These are phyloP conservation scores for Arthrobotrys conoides DNA, from an alignment of 2,329 filamentous ascomycete genomes.

Conservation along the genomic window DNA sequence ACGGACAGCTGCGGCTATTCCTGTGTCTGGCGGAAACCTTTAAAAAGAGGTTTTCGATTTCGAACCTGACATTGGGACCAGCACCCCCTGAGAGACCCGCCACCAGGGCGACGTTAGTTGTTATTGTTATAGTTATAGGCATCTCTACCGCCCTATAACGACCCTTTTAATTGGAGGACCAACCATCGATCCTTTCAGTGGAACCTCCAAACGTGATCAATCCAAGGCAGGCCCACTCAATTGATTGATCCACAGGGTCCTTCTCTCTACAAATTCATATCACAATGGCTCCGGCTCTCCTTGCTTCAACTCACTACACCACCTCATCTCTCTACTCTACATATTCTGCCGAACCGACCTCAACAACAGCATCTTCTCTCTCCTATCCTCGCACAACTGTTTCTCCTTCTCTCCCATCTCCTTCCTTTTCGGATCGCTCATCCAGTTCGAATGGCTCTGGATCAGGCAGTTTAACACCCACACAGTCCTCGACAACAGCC, in stretches of 20 bases:
- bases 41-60: constrained; percentile 21
- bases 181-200: constrained; percentile 40
- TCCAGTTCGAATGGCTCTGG: constrained; percentile 58
- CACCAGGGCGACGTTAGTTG: constrained; percentile 35
- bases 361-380: constrained; percentile 40
- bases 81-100: constrained; percentile 42
- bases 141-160: background rate
- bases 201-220: constrained; percentile 54
- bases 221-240: constrained; percentile 19
- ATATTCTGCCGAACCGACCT: constrained; percentile 48
- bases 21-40: constrained; percentile 30
- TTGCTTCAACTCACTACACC: constrained; percentile 56
- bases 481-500: constrained; percentile 36
- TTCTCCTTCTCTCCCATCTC: constrained; percentile 52
- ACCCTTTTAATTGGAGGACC: constrained; percentile 57
- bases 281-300: constrained; percentile 59
- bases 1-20: constrained; percentile 38
- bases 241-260: constrained; percentile 30
- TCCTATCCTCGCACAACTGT: constrained; percentile 53
- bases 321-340: constrained; percentile 49
- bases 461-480: constrained; percentile 55
- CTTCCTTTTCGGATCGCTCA: constrained; percentile 53
- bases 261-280: background rate
- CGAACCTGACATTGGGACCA: constrained; percentile 8
- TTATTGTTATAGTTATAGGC: constrained; percentile 41